Evolutionary conservation across 306 rosid species (phyloP).

Genomic region (Sphenostylis stenocarpa): DNA sequence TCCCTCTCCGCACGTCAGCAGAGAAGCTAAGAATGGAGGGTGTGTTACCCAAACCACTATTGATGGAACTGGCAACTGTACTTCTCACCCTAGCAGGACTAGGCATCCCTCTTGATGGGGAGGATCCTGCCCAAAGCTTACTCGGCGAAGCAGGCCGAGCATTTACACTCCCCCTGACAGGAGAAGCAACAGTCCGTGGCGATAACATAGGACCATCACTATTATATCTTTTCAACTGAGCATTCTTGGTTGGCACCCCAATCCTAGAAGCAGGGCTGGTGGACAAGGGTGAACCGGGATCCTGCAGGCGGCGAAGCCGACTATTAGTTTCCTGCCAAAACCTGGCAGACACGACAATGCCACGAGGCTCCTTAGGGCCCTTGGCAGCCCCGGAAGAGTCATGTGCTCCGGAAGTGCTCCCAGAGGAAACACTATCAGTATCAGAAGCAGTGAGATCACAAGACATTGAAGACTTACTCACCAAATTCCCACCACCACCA

Average conservation of each 20-base stretch:
- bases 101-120: constrained; percentile 72
- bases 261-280: constrained; percentile 66
- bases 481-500: constrained; percentile 45
- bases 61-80: constrained; percentile 56
- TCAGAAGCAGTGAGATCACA: constrained; percentile 93
- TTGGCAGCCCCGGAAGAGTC: constrained; percentile 49
- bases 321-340: constrained; percentile 99
- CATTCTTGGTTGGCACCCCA: constrained; percentile 48
- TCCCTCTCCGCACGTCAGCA: constrained; percentile 89
- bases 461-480: constrained; percentile 52
- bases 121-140: constrained; percentile 70
- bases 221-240: constrained; percentile 62
- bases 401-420: constrained; percentile 88
- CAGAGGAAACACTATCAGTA: constrained; percentile 95
- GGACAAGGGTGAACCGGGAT: constrained; percentile 83
- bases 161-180: constrained; percentile 55
- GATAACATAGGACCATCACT: constrained; percentile 65
- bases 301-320: constrained; percentile 85
- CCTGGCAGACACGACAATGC: constrained; percentile 80
- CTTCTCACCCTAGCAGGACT: constrained; percentile 89
- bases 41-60: constrained; percentile 49
- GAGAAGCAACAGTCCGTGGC: constrained; percentile 77
- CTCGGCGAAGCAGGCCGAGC: constrained; percentile 82
- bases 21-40: constrained; percentile 95
- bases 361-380: constrained; percentile 54